These are phyloP conservation scores for Daldinia eschscholtzii DNA, from an alignment of 2,329 filamentous ascomycete genomes.

Conservation along the genomic window DNA sequence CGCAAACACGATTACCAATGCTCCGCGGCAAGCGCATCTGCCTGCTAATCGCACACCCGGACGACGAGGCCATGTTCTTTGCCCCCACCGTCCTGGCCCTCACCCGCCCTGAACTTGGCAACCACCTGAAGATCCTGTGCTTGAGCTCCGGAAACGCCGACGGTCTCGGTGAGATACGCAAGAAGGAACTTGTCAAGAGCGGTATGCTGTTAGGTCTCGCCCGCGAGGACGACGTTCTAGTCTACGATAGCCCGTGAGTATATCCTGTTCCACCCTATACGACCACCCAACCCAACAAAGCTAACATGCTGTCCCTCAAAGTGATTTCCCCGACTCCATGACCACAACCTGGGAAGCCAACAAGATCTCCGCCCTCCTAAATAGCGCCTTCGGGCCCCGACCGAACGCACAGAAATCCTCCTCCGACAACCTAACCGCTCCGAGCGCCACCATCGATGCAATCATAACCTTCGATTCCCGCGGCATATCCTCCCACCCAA, in stretches of 20 bases:
- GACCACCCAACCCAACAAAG: background rate
- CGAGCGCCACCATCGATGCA: slow-evolving; percentile 75
- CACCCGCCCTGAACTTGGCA: slow-evolving; percentile 81
- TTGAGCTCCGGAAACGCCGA: slow-evolving; percentile 90
- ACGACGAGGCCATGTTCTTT: slow-evolving; percentile 99
- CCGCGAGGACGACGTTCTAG: slow-evolving; percentile 81
- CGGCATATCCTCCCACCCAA: slow-evolving; percentile 90
- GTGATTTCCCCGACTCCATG: slow-evolving; percentile 91
- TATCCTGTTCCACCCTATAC: background rate
- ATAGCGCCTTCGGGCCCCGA: slow-evolving; percentile 78
- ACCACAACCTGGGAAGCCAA: slow-evolving; percentile 78
- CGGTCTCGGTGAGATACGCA: slow-evolving; percentile 84
- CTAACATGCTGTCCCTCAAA: slow-evolving; percentile 38
- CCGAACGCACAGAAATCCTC: slow-evolving; percentile 55
- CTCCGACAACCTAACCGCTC: slow-evolving; percentile 49
- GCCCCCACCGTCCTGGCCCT: slow-evolving; percentile 88
- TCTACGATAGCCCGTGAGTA: slow-evolving; percentile 81
- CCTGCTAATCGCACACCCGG: slow-evolving; percentile 94
- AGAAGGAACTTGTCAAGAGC: slow-evolving; percentile 85
- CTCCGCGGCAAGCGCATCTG: slow-evolving; percentile 88
- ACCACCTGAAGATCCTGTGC: slow-evolving; percentile 95
- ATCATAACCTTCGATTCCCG: slow-evolving; percentile 89
- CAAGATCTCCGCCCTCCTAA: slow-evolving; percentile 77
- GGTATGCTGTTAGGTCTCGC: slow-evolving; percentile 81
- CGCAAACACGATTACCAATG: slow-evolving; percentile 69